phyloP scores from a whole-genome alignment of 2,329 filamentous ascomycete species.

The Sphaerulina musiva region DNA sequence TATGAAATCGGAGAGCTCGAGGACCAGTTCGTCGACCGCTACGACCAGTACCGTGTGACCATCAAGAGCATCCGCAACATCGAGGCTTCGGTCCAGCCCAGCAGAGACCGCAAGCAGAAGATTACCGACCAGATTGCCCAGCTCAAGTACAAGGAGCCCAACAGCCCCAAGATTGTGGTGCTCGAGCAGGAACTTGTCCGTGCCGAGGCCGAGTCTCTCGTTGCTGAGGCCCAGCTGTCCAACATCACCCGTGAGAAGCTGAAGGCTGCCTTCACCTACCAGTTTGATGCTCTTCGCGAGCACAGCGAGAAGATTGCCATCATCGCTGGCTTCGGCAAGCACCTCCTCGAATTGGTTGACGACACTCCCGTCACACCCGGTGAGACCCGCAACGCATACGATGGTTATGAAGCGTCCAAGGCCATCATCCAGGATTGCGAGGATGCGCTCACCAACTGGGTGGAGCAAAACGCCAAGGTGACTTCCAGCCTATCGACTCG shows the following conservation, averaged over 20 bases:
- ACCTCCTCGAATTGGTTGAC: conserved; percentile 92
- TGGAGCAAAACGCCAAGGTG: conserved; percentile 81
- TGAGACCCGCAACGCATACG: conserved; percentile 91
- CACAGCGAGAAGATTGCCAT: conserved; percentile 98
- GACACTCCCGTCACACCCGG: conserved; percentile 95
- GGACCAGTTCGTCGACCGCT: conserved; percentile 96
- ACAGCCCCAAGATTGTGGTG: conserved; percentile 94
- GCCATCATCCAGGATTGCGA: conserved; percentile 99
- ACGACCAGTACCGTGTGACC: conserved; percentile 97
- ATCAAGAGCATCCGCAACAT: conserved; percentile 99
- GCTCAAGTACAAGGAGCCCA: conserved; percentile 99
- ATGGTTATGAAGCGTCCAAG: conserved; percentile 97
- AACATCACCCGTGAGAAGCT: conserved; percentile 99
- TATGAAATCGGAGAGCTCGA: conserved; percentile 98
- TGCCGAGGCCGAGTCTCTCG: conserved; percentile 96
- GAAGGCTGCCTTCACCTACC: conserved; percentile 95
- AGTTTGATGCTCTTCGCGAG: conserved; percentile 94
- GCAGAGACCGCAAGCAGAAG: conserved; percentile 97
- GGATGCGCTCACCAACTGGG: conserved; percentile 95
- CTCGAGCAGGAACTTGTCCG: conserved; percentile 97
- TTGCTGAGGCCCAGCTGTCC: conserved; percentile 94
- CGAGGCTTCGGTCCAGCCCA: conserved; percentile 95
- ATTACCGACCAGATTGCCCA: conserved; percentile 98
- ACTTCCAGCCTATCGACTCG: conserved; percentile 80
- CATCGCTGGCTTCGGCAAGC: conserved; percentile 95